A percentile compares a stretch with the other conserved stretches of the same genome.
These are phyloP conservation scores for Xerocomellus amylosporus DNA, from an alignment of 768 basidiomycete genomes.

Conservation along the genomic window DNA sequence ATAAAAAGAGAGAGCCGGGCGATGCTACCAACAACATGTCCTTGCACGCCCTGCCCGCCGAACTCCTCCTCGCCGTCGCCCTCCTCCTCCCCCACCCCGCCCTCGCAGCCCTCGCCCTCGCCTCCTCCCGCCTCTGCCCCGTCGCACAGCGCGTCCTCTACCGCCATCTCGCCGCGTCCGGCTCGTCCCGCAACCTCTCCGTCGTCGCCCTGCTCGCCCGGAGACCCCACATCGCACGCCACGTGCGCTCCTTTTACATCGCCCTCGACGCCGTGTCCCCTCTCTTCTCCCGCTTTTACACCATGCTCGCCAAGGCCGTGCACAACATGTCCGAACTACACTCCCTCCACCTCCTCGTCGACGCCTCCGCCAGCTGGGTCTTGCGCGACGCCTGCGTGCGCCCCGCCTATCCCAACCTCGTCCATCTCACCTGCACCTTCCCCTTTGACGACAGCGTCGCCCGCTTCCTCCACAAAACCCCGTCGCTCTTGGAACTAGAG, in stretches of 20 bases:
- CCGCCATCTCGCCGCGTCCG: conserved; percentile 49
- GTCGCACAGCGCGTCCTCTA: conserved; percentile 65
- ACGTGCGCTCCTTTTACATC: conserved; percentile 62
- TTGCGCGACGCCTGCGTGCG: conserved; percentile 32
- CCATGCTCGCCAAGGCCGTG: conserved; percentile 50
- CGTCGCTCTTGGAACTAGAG: conserved; percentile 56
- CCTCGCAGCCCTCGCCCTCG: conserved; percentile 51
- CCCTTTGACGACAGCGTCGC: conserved; percentile 56
- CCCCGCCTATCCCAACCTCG: conserved; percentile 45
- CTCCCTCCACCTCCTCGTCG: conserved; percentile 48
- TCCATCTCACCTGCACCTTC: conserved; percentile 59
- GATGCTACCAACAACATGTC: conserved; percentile 34
- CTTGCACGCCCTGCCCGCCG: conserved; percentile 50
- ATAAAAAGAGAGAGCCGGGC: neutral
- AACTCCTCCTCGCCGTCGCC: conserved; percentile 58
- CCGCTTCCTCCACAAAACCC: conserved; percentile 55
- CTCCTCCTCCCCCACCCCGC: conserved; percentile 31
- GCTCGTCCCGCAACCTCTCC: conserved; percentile 42
- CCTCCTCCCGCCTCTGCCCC: conserved; percentile 40
- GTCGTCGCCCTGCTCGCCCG: conserved; percentile 56
- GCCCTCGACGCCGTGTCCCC: conserved; percentile 42
- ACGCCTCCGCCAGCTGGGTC: conserved; percentile 53
- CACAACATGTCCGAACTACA: conserved; percentile 58
- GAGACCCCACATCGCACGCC: conserved; percentile 53
- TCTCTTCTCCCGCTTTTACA: conserved; percentile 47